These are phyloP conservation scores for Hibiscus trionum DNA, from an alignment of 345 rosid species.

Conservation along the genomic window DNA sequence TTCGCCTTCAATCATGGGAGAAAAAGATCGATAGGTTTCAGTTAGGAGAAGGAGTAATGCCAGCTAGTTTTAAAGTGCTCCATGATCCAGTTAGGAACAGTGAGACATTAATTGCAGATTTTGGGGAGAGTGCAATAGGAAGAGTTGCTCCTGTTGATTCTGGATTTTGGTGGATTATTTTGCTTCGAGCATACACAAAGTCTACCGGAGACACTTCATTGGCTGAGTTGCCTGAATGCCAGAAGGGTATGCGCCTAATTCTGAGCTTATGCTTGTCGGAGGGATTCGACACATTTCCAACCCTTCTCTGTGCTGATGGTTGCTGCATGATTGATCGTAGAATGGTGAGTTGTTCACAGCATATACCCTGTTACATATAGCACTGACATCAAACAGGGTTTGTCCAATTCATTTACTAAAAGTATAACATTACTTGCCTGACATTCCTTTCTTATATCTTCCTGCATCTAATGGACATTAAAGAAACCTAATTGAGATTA, in stretches of 20 bases:
- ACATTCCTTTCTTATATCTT: background rate
- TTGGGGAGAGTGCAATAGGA: constrained; percentile 96
- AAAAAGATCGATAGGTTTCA: constrained; percentile 96
- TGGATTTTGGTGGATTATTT: constrained; percentile 97
- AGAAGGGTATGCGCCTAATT: constrained; percentile 94
- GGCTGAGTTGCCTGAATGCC: constrained; percentile 88
- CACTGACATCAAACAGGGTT: background rate
- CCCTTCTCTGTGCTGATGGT: constrained; percentile 96
- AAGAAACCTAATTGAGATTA: background rate
- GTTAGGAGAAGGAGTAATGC: constrained; percentile 98
- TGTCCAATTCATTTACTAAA: background rate
- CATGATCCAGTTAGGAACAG: constrained; percentile 83
- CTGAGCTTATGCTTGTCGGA: constrained; percentile 82
- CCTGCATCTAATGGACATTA: background rate
- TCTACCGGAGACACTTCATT: constrained; percentile 81
- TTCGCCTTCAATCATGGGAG: constrained; percentile 95
- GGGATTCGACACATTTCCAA: constrained; percentile 93
- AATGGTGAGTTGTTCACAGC: constrained; percentile 53
- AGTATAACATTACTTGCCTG: background rate
- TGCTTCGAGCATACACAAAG: constrained; percentile 91
- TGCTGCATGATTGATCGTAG: constrained; percentile 99
- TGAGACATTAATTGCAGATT: constrained; percentile 86
- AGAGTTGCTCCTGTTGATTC: constrained; percentile 98
- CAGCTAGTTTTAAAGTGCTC: constrained; percentile 93
- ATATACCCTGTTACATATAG: background rate